These are phyloP conservation scores for Sicyos baderoa DNA, from an alignment of 306 rosid genomes.

Conservation along the genomic window DNA sequence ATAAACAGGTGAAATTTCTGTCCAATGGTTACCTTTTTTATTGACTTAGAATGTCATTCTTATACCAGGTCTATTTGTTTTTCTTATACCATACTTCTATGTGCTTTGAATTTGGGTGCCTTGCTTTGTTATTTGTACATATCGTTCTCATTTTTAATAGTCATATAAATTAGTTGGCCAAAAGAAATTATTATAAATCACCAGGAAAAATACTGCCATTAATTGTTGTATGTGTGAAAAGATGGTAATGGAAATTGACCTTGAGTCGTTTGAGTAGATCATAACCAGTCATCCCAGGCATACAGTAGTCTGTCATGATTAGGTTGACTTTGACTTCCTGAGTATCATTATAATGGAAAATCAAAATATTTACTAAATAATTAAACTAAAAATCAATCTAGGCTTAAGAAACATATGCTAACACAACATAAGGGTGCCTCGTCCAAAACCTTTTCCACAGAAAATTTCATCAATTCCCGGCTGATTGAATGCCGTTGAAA, in stretches of 20 bases:
- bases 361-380: background rate
- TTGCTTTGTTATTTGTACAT: no score
- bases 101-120: no score
- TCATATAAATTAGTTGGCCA: background rate
- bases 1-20: no score
- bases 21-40: no score
- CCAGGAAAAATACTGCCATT: background rate
- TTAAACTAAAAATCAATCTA: background rate
- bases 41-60: no score
- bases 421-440: background rate
- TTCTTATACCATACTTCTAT: no score
- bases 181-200: background rate
- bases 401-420: background rate
- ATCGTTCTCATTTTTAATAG: no score
- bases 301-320: slow-evolving; percentile 99
- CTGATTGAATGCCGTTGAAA: slow-evolving; percentile 15
- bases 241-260: slow-evolving; percentile 25
- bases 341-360: slow-evolving; percentile 17
- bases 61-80: background rate
- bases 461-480: slow-evolving; percentile 12
- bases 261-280: slow-evolving; percentile 87
- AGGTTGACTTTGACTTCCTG: slow-evolving; percentile 85
- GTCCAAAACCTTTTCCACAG: no score
- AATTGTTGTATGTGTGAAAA: slow-evolving; percentile 5
- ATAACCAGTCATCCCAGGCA: slow-evolving; percentile 99